A percentile compares a stretch with the other conserved stretches of the same genome.
phyloP scores from a whole-genome alignment of 345 rosid genomes.

The Eucalyptus albens region DNA sequence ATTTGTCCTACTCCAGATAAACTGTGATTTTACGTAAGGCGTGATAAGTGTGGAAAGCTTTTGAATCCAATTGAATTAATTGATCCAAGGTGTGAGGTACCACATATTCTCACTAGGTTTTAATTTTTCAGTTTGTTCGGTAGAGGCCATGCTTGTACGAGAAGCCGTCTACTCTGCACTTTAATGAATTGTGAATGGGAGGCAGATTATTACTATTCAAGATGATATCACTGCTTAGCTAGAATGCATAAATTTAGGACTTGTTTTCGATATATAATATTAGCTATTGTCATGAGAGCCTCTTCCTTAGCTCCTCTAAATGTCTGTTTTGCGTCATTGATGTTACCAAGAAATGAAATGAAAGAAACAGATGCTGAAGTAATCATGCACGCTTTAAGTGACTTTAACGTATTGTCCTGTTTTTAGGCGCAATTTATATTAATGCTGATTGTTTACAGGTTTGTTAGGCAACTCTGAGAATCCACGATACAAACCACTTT shows the following conservation, averaged over 20 bases:
- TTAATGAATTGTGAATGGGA: no score
- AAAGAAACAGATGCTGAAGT: neutral
- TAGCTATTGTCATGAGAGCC: neutral
- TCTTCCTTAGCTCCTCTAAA: neutral
- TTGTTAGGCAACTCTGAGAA: conserved; percentile 45
- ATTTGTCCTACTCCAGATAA: conserved; percentile 50
- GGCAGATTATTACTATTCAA: neutral
- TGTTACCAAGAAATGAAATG: no score
- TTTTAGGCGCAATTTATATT: neutral
- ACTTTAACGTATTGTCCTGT: neutral
- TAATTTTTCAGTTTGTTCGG: neutral
- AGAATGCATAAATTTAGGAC: neutral
- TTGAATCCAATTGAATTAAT: conserved; percentile 80
- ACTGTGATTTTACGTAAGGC: conserved; percentile 78
- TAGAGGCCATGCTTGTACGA: neutral
- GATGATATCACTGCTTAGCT: neutral
- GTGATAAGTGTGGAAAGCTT: conserved; percentile 84
- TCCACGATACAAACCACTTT: conserved; percentile 79
- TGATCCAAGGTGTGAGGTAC: conserved; percentile 85
- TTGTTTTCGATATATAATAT: neutral
- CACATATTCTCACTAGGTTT: neutral
- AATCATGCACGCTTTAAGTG: neutral
- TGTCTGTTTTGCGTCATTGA: neutral
- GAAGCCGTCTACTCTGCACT: neutral
- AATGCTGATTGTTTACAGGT: conserved; percentile 21